Evolutionary conservation across 805 yeast genomes (phyloP).

Genomic region (Candida rishiriensis): DNA sequence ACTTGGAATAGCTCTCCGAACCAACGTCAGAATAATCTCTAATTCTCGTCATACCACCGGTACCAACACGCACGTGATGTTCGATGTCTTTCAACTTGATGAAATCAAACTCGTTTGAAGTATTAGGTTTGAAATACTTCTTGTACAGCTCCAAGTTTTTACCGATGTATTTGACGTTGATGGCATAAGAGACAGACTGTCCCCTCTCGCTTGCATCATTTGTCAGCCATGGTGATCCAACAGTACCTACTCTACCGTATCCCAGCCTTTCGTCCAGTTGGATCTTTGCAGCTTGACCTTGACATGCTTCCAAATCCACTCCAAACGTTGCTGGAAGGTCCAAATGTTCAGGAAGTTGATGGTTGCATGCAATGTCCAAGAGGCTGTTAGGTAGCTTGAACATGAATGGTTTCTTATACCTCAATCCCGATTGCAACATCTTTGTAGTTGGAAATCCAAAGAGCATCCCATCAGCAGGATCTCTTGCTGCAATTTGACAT

Average conservation of each 20-base stretch:
- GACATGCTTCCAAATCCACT: constrained; percentile 24
- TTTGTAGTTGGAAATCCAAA: constrained; percentile 43
- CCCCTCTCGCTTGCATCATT: constrained; percentile 40
- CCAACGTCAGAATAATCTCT: constrained; percentile 4
- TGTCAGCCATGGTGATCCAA: constrained; percentile 51
- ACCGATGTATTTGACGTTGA: constrained; percentile 55
- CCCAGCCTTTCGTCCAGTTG: constrained; percentile 39
- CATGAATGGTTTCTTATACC: constrained; percentile 52
- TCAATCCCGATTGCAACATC: constrained; percentile 40
- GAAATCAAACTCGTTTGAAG: constrained; percentile 21
- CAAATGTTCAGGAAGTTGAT: constrained; percentile 33
- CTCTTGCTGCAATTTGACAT: constrained; percentile 9
- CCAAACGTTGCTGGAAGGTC: constrained; percentile 40
- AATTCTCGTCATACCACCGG: neutral
- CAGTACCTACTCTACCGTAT: constrained; percentile 45
- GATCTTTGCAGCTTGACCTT: constrained; percentile 22
- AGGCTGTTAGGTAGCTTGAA: constrained; percentile 51
- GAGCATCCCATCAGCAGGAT: constrained; percentile 22
- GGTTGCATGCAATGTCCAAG: constrained; percentile 48
- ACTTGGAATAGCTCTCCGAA: neutral
- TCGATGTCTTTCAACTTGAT: constrained; percentile 17
- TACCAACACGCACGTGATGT: constrained; percentile 20
- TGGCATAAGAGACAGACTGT: constrained; percentile 43
- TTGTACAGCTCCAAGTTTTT: constrained; percentile 29
- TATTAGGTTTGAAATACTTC: constrained; percentile 13